A percentile compares a stretch with the other conserved stretches of the same genome.
Evolutionary conservation across 2,329 filamentous ascomycete species (phyloP).

Genomic region (Stachybotrys chlorohalonatus): DNA sequence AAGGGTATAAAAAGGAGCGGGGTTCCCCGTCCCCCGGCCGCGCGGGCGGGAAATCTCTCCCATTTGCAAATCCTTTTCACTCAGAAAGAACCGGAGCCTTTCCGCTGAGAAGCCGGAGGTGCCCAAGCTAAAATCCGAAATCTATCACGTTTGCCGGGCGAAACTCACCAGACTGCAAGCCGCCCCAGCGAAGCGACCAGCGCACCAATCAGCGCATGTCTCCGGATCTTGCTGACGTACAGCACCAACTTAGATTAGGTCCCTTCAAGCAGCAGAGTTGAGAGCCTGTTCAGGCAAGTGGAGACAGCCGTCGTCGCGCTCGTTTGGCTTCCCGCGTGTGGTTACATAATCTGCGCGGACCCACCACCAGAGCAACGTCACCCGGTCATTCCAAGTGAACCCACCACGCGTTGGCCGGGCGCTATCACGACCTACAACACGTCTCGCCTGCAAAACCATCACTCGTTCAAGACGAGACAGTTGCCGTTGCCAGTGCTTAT

Average conservation of each 20-base stretch:
- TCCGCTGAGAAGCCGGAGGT: slow-evolving; percentile 2
- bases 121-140: slow-evolving; percentile 4
- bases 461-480: neutral
- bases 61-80: neutral
- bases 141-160: neutral
- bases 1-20: slow-evolving; percentile 3
- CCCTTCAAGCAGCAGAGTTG: no score
- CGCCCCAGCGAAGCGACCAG: neutral
- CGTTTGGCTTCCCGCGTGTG: neutral
- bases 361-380: no score
- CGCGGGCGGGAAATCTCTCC: neutral
- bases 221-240: neutral
- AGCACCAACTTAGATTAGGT: no score
- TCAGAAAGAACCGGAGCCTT: neutral
- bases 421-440: neutral
- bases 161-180: neutral
- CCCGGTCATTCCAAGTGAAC: neutral
- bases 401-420: neutral
- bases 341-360: no score
- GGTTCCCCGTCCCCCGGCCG: neutral
- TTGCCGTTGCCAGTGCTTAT: neutral
- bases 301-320: neutral
- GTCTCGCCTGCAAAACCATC: neutral
- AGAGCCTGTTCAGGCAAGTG: neutral
- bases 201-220: neutral